Base-by-base conservation (phyloP, 2,329 filamentous ascomycete species). In the Achaetomium macrosporum region DNA sequence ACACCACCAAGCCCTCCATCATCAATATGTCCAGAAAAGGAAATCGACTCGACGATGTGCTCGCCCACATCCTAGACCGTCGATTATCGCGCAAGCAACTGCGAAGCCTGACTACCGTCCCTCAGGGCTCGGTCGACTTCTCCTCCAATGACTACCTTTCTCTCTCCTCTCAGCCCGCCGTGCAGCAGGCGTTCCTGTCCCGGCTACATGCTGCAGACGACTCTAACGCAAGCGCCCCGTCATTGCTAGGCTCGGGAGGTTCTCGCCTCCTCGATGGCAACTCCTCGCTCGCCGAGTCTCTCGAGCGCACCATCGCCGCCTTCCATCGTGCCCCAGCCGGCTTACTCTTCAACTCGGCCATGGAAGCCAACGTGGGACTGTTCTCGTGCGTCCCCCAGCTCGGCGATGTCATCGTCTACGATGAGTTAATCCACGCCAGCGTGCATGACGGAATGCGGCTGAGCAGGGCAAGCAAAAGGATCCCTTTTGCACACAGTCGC, bases 81-180 rank as follows among this genome's bases (percentile, higher is more conserved):
- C 50, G 50, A 13, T 31, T 5, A 9, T 30, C 39, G 3, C 44
- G 50, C 5, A 48, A 48, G 20, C 50, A 53, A 17, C 45, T 53
- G 12, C 44, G 50, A 3, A 8, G 29, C 15, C 17, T 53, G 19
- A 77, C 69, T 1, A 65, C 86, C 3, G 80, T 85, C 3, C 85
- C 85, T 0, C 77, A 85, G 1, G 82, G 77, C 17, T 85, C 42
- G 19, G 80, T 84, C 45, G 89, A 95, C 69, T 87, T 95, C 63
- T 84, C 85, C 19, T 91, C 88, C 64, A 85, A 90, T 66, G 81
- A 81, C 51, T 87, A 93, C 65, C 88, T 95, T 54, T 90, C 90
- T 45, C 84, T 91, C 6, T 84, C 88, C 1, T 66, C 64, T 2
- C 65, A 71, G 33, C 63, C 68, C 0, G 65, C 64, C 13, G 50